Evolutionary conservation across 2,329 filamentous ascomycete species (phyloP).

Genomic region (Magnaporthiopsis rhizophila): DNA sequence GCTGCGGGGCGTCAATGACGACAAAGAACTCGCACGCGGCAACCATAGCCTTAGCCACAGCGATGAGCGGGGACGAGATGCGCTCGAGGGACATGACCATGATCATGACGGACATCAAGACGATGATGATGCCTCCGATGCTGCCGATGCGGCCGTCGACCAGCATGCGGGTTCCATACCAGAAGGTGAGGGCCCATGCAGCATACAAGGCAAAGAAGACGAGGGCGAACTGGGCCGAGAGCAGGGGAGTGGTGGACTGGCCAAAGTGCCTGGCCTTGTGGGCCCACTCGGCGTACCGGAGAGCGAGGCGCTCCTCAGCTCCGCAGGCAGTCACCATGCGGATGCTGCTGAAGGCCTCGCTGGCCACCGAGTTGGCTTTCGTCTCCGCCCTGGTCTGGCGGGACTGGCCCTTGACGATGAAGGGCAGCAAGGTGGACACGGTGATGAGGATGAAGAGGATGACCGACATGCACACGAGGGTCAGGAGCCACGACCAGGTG

Average conservation of each 20-base stretch:
- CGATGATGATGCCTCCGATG: slow-evolving; percentile 47
- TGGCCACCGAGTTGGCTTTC: slow-evolving; percentile 51
- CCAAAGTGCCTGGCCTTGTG: slow-evolving; percentile 44
- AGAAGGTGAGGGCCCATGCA: slow-evolving; percentile 52
- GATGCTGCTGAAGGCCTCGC: slow-evolving; percentile 51
- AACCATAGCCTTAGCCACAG: slow-evolving; percentile 47
- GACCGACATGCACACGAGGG: slow-evolving; percentile 49
- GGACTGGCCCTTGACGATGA: slow-evolving; percentile 44
- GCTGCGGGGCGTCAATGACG: slow-evolving; percentile 40
- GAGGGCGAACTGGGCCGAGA: slow-evolving; percentile 44
- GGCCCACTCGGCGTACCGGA: slow-evolving; percentile 47
- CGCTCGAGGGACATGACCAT: slow-evolving; percentile 48
- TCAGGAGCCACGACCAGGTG: slow-evolving; percentile 48
- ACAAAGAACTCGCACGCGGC: slow-evolving; percentile 51
- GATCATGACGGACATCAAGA: slow-evolving; percentile 51
- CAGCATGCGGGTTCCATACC: slow-evolving; percentile 50
- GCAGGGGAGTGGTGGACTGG: slow-evolving; percentile 38
- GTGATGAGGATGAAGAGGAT: slow-evolving; percentile 47
- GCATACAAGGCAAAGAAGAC: slow-evolving; percentile 47
- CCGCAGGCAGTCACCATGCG: slow-evolving; percentile 57
- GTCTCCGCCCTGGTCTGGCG: slow-evolving; percentile 43
- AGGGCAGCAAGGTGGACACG: slow-evolving; percentile 40
- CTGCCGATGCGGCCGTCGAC: slow-evolving; percentile 36
- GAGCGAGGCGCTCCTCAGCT: slow-evolving; percentile 45
- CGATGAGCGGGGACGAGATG: slow-evolving; percentile 50